A percentile compares a stretch with the other conserved stretches of the same genome.
Evolutionary conservation across 2,329 filamentous ascomycete genomes (phyloP).

Genomic region (Cladophialophora yegresii): DNA sequence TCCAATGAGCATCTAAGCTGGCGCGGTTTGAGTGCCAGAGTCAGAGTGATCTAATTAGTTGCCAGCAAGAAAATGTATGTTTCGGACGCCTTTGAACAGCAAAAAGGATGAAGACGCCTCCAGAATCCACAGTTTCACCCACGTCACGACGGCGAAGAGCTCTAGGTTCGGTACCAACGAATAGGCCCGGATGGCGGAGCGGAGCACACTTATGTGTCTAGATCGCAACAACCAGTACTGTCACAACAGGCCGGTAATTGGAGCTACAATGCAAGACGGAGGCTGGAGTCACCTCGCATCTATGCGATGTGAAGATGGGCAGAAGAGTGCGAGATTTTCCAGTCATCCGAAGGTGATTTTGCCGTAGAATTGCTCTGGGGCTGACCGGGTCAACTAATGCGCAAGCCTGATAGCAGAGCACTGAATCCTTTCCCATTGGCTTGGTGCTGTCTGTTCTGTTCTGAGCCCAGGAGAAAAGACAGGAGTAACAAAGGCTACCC

Average conservation of each 20-base stretch:
- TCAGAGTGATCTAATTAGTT: not conserved
- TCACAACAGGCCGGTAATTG: not conserved
- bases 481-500: not conserved
- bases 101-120: not conserved
- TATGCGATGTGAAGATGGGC: not conserved
- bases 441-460: not conserved
- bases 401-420: not conserved
- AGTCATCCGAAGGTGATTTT: not conserved
- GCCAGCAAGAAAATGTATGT: not conserved
- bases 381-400: not conserved
- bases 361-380: not conserved
- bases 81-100: not conserved
- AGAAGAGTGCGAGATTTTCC: not conserved
- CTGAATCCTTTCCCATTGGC: not conserved
- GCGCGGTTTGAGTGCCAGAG: not conserved
- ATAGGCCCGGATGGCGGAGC: too few relatives aligned
- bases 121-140: not conserved
- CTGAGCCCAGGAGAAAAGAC: not conserved
- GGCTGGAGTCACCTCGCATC: not conserved
- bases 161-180: not conserved
- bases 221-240: not conserved
- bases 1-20: not conserved
- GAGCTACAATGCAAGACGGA: not conserved
- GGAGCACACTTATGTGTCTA: not conserved
- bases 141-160: not conserved